These are phyloP conservation scores for Erodium trifolium DNA, from an alignment of 441 rosid species.

Conservation along the genomic window DNA sequence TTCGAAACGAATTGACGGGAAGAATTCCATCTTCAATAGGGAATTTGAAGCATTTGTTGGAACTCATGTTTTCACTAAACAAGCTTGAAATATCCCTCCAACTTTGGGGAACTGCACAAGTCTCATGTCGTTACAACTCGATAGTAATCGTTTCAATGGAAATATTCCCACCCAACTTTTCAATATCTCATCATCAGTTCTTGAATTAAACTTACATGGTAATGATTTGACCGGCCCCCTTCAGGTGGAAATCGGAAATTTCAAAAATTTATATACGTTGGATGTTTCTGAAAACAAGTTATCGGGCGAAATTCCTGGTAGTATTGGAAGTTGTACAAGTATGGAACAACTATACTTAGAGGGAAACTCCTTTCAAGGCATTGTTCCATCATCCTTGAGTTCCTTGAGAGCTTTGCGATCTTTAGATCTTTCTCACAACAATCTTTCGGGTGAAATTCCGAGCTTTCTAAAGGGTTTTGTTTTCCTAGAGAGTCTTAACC, in stretches of 20 bases:
- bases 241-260: conserved; percentile 13
- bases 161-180: conserved; percentile 16
- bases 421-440: conserved; percentile 21
- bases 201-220: neutral
- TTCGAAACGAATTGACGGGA: conserved; percentile 7
- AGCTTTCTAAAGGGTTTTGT: conserved; percentile 3
- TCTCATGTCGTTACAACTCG: conserved; percentile 1
- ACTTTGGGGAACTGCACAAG: conserved; percentile 13
- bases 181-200: neutral
- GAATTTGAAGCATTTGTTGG: neutral
- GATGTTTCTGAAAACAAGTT: conserved; percentile 16
- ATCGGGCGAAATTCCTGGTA: conserved; percentile 20
- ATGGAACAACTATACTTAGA: conserved; percentile 16
- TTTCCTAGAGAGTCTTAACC: conserved; percentile 9
- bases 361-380: conserved; percentile 24
- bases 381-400: conserved; percentile 14
- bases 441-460: conserved; percentile 22
- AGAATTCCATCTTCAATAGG: conserved; percentile 8
- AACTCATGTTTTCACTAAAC: neutral
- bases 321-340: conserved; percentile 12
- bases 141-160: conserved; percentile 16
- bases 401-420: conserved; percentile 16
- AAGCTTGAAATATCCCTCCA: conserved; percentile 7
- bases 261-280: neutral
- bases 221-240: conserved; percentile 18